Base-by-base conservation (phyloP, 176 grass and related monocot species). In the Hordeum marinum region DNA sequence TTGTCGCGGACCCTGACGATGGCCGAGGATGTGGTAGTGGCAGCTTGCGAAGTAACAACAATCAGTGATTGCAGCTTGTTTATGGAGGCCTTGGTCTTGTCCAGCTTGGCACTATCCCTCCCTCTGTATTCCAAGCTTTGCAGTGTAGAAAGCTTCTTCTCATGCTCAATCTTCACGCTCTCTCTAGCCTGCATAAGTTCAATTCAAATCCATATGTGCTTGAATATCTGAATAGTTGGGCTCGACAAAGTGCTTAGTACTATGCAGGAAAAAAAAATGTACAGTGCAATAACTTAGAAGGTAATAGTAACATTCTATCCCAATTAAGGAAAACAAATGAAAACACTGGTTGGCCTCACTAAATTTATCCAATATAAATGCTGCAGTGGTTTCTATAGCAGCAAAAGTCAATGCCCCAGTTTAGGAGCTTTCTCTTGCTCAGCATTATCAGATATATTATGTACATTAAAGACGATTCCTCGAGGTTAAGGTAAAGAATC, bases 41-140 rank as follows among this genome's bases (percentile, higher is more conserved):
- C 97, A 64, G 97, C 97, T 78, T 99, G 91, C 5, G 97, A 99
- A 39, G 90, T 94, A 50, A 99, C 97, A 13, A 96, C 76, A 21
- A 99, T 99, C 61, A 99, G 71, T 1, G 97, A 99, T 77, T 99
- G 97, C 54, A 99, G 86, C 88, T 92, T 99, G 84, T 99, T 99
- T 89, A 99, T 91, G 40, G 97, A 87, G 14, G 88, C 92, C 80
- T 99, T 99, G 84, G 97, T 94, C 85, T 96, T 99, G 79, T 96
- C 94, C 82, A 99, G 88, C 83, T 94, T 99, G 8, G 87, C 88
- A 86, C 93, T 93, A 48, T 96, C 92, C 81, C 72, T 99, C 68
- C 97, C 90, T 75, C 86, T 86, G 66, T 88, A 96, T 75, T 99
- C 97, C 82, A 92, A 92, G 82, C 90, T 91, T 48, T 99, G 97